Base-by-base conservation (phyloP, 1,284 basidiomycete genomes). In the Leccinum fallax region DNA sequence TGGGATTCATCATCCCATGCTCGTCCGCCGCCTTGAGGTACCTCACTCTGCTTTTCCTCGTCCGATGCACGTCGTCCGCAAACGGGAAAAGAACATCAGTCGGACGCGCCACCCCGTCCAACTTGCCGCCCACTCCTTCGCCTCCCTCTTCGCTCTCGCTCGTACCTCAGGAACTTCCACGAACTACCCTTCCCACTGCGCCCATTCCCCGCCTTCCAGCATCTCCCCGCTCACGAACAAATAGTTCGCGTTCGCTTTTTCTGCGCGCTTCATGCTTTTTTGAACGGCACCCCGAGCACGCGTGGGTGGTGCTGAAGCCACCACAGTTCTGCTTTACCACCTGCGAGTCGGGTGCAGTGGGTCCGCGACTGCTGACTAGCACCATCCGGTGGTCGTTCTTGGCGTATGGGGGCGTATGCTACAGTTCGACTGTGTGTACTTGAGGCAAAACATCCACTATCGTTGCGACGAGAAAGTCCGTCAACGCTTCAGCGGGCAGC, bases 391-490 rank as follows among this genome's bases (percentile, higher is more conserved):
- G 74, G 98, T 97, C 97, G 74, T 90, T 90, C 71, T 92, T 90
- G 2, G 97, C 95, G 77, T 32, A 32, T 32, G 32, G 32, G 10
- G 32, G 32, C 32, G 32, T 98, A 99, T 57, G 96, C 93, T 58
- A 99, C 97, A 67, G 85, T 99, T 99, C 63, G 96, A 98, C 78
- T 99, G 97, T 0, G 97, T 99, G 83, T 98, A 99, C 78, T 99
- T 99, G 73, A 99, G 86, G 32, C 32, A 32, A 32, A 32, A 32
- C 32, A 32, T 32, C 10, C 1, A 96, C 92, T 36, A 98, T 89
- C 3, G 97, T 98, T 21, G 97, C 97, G 59, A 97, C 92, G 67
- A 95, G 93, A 61, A 98, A 81, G 76, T 97, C 95, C 28, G 86
- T 93, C 60, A 93, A 72, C 5, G 94, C 95, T 58, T 84, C 78